phyloP scores from a whole-genome alignment of 208 protist genomes.

The Crithidia brevicula region DNA sequence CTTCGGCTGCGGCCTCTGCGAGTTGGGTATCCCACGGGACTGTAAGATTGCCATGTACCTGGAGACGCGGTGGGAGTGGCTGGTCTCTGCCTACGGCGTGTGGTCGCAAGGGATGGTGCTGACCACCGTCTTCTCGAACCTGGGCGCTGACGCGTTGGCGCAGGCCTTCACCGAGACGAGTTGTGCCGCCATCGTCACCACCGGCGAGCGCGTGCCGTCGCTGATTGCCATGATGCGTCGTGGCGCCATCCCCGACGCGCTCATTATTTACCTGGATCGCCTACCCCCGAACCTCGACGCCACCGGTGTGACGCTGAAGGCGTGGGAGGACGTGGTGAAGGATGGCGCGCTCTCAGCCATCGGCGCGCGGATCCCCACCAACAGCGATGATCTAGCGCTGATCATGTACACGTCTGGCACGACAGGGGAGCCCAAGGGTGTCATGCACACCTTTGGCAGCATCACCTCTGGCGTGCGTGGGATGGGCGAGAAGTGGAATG shows the following conservation, averaged over 20 bases:
- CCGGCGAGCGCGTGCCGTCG: conserved; percentile 62
- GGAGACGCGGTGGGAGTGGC: conserved; percentile 92
- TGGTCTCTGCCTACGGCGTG: conserved; percentile 60
- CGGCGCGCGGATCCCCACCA: conserved; percentile 16
- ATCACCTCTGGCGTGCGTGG: conserved; percentile 43
- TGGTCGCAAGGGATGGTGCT: conserved; percentile 79
- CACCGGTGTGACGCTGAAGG: conserved; percentile 26
- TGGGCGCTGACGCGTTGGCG: conserved; percentile 79
- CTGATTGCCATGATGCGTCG: conserved; percentile 29
- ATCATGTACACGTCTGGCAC: conserved; percentile 84
- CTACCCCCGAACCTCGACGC: conserved; percentile 44
- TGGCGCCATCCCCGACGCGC: neutral
- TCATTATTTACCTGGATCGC: conserved; percentile 76
- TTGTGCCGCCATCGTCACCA: conserved; percentile 77
- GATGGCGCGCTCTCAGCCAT: conserved; percentile 37
- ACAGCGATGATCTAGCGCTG: conserved; percentile 36
- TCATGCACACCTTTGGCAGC: conserved; percentile 82
- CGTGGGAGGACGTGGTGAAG: conserved; percentile 67
- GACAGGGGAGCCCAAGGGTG: conserved; percentile 91
- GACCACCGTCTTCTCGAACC: conserved; percentile 86
- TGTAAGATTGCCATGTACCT: conserved; percentile 72
- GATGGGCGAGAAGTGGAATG: conserved; percentile 40
- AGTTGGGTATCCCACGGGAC: conserved; percentile 47
- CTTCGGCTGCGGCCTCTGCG: conserved; percentile 65
- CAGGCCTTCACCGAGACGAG: conserved; percentile 81